These are phyloP conservation scores for Sporothrix globosa DNA, from an alignment of 2,329 filamentous ascomycete genomes.

Conservation along the genomic window DNA sequence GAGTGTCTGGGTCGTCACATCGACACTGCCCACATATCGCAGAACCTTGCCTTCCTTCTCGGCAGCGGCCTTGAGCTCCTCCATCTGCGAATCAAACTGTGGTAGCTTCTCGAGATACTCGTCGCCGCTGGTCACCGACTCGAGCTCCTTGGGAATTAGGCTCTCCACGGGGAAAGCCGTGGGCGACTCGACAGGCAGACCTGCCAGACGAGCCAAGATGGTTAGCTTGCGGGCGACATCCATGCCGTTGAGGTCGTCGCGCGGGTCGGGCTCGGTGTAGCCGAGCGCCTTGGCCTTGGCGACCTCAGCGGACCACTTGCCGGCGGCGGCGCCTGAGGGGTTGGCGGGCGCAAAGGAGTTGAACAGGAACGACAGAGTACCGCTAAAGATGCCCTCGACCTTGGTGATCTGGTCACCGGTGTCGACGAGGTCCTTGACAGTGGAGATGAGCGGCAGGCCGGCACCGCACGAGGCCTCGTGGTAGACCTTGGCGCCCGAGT, in stretches of 20 bases:
- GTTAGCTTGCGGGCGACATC: slow-evolving; percentile 96
- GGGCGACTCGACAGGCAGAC: slow-evolving; percentile 78
- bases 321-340: slow-evolving; percentile 70
- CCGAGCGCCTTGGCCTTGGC: slow-evolving; percentile 89
- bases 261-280: slow-evolving; percentile 86
- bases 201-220: slow-evolving; percentile 84
- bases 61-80: slow-evolving; percentile 80
- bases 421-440: slow-evolving; percentile 88
- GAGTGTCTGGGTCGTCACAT: slow-evolving; percentile 77
- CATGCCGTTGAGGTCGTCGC: slow-evolving; percentile 83
- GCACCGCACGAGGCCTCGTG: slow-evolving; percentile 95
- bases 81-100: slow-evolving; percentile 87
- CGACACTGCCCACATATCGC: slow-evolving; percentile 90
- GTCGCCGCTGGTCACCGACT: slow-evolving; percentile 73
- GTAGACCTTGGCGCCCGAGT: slow-evolving; percentile 79
- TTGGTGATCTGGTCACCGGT: slow-evolving; percentile 89
- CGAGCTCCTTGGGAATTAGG: slow-evolving; percentile 85
- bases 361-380: slow-evolving; percentile 97
- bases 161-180: slow-evolving; percentile 92
- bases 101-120: slow-evolving; percentile 83
- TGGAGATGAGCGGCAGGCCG: slow-evolving; percentile 89
- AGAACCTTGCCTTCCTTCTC: slow-evolving; percentile 88
- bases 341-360: slow-evolving; percentile 89
- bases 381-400: slow-evolving; percentile 96
- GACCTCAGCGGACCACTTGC: slow-evolving; percentile 89